Evolutionary conservation across 495 filamentous ascomycete species (phyloP).

Genomic region (Penicillium robsamsonii): DNA sequence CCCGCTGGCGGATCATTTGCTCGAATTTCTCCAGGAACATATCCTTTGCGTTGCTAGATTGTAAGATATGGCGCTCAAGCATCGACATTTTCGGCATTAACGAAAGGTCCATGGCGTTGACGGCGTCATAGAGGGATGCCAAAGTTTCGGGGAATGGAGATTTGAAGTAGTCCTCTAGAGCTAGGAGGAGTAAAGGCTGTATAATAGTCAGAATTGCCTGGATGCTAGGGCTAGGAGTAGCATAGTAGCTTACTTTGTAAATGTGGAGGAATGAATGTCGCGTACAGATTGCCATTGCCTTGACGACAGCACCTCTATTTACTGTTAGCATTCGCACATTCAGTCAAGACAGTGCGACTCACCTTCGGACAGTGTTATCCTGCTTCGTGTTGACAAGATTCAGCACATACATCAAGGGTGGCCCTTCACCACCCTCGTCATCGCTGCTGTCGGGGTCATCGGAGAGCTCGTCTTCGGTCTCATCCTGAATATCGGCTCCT

Average conservation of each 20-base stretch:
- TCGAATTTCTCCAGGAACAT: slow-evolving; percentile 98
- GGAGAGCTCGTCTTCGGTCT: slow-evolving; percentile 46
- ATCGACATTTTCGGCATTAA: slow-evolving; percentile 83
- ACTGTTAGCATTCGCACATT: not conserved
- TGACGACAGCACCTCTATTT: slow-evolving; percentile 83
- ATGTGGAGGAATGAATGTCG: slow-evolving; percentile 98
- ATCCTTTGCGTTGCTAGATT: slow-evolving; percentile 88
- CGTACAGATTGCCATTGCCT: slow-evolving; percentile 99
- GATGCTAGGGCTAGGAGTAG: not conserved
- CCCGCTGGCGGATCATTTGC: slow-evolving; percentile 76
- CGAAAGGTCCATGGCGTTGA: slow-evolving; percentile 96
- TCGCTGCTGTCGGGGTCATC: slow-evolving; percentile 54
- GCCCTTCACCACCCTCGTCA: slow-evolving; percentile 63
- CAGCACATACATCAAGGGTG: slow-evolving; percentile 95
- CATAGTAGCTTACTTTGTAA: slow-evolving; percentile 73
- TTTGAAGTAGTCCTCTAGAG: slow-evolving; percentile 96
- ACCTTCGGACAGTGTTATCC: slow-evolving; percentile 84
- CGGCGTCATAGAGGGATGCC: slow-evolving; percentile 82
- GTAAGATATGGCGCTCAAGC: slow-evolving; percentile 82
- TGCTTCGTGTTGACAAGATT: slow-evolving; percentile 98
- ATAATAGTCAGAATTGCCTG: slow-evolving; percentile 20
- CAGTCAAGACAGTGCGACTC: slow-evolving; percentile 16
- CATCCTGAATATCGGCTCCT: slow-evolving; percentile 46
- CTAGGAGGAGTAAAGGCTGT: slow-evolving; percentile 88
- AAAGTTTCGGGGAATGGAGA: slow-evolving; percentile 85